Percentiles rank a stretch among this genome's conserved stretches.
Conservation (phyloP, 2,329 filamentous ascomycete species). For the Monosporascus sp. region DNA sequence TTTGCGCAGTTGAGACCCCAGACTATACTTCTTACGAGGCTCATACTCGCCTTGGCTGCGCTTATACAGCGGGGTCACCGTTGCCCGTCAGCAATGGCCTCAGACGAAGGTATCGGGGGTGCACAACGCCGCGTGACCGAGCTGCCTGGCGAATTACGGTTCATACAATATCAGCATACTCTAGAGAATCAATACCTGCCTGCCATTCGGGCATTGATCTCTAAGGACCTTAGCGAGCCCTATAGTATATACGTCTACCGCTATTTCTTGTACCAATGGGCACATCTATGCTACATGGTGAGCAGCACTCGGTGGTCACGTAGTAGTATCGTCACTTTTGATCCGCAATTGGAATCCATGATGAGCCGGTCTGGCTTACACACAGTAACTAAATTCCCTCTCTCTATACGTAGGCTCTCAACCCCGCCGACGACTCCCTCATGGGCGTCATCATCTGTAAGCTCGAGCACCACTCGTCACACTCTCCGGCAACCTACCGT, state of each 20-base stretch:
- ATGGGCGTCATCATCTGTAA: conserved; percentile 94
- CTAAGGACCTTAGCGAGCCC: conserved; percentile 92
- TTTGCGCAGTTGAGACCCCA: too few species aligned
- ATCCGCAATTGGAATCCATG: too few species aligned
- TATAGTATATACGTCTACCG: conserved; percentile 99
- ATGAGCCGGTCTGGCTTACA: not conserved
- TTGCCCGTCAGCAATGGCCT: not conserved
- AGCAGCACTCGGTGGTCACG: conserved; percentile 11
- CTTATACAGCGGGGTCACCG: too few species aligned
- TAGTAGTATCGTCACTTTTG: conserved; percentile 1
- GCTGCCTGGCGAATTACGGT: conserved; percentile 46
- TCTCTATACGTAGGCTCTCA: conserved; percentile 43
- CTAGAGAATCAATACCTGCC: conserved; percentile 66
- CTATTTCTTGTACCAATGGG: conserved; percentile 98
- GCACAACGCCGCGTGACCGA: conserved; percentile 20
- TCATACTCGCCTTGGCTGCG: too few species aligned
- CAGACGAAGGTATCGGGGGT: conserved; percentile 28
- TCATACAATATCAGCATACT: conserved; percentile 57
- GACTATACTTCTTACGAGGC: too few species aligned
- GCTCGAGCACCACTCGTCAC: conserved; percentile 81
- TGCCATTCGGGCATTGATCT: conserved; percentile 86
- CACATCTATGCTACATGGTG: conserved; percentile 94
- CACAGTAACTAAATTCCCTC: not conserved
- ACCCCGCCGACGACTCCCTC: conserved; percentile 57
- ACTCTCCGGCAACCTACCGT: conserved; percentile 66